phyloP scores from a whole-genome alignment of 257 asterid genomes.

The Rauvolfia tetraphylla region DNA sequence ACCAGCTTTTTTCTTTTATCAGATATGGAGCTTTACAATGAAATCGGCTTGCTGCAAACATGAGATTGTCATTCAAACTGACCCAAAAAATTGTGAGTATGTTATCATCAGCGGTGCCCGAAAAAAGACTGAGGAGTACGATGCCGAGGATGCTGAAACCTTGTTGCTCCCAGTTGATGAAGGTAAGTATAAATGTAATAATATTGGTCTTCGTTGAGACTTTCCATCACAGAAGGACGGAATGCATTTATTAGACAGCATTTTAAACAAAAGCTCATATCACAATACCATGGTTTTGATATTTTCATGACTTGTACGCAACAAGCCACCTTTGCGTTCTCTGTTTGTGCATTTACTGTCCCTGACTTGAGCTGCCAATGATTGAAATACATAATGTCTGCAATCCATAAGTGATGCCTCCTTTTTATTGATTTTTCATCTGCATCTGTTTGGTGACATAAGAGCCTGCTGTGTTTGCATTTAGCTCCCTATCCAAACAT shows the following conservation, averaged over 20 bases:
- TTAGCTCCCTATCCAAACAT: background rate
- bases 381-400: background rate
- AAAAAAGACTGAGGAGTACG: constrained; percentile 76
- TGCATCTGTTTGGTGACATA: background rate
- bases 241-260: background rate
- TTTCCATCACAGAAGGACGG: background rate
- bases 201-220: background rate
- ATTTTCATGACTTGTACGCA: background rate
- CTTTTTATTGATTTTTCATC: background rate
- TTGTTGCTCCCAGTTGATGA: constrained; percentile 73
- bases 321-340: background rate
- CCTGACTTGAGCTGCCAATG: background rate
- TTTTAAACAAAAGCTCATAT: background rate
- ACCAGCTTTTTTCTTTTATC: constrained; percentile 12
- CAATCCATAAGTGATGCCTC: background rate
- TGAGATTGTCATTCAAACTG: constrained; percentile 89
- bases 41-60: constrained; percentile 92
- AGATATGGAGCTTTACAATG: constrained; percentile 99
- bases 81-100: constrained; percentile 83
- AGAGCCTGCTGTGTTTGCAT: background rate
- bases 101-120: constrained; percentile 79
- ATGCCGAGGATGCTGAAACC: constrained; percentile 93
- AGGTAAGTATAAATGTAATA: constrained; percentile 43
- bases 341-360: background rate
- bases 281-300: background rate